Conservation (phyloP, 2,329 filamentous ascomycete genomes). For the Alternaria metachromatica region DNA sequence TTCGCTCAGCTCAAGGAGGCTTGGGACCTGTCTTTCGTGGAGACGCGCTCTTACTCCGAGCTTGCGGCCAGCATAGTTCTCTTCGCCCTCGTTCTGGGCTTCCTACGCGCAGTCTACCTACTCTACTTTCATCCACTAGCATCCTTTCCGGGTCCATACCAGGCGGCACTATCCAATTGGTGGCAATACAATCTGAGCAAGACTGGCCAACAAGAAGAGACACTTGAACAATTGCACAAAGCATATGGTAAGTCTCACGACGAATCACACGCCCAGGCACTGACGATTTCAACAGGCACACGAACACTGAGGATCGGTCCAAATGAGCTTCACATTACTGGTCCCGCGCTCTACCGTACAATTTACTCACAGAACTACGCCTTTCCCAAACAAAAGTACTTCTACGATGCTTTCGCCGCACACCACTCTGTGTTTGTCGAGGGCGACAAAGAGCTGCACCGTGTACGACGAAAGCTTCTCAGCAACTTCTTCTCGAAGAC, state of each 20-base stretch:
- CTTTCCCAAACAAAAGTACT: not conserved
- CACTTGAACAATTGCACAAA: not conserved
- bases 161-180: not conserved
- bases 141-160: not conserved
- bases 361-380: not conserved
- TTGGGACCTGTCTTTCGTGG: not conserved
- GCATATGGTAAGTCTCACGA: not conserved
- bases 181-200: not conserved
- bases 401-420: not conserved
- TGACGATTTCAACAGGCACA: not conserved
- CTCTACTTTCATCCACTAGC: not conserved
- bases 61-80: not conserved
- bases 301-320: not conserved
- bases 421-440: not conserved
- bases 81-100: not conserved
- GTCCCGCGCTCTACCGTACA: not conserved
- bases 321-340: not conserved
- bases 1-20: not conserved
- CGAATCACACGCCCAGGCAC: not conserved
- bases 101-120: not conserved
- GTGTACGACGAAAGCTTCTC: not conserved
- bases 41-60: not conserved
- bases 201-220: not conserved
- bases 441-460: not conserved
- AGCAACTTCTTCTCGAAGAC: constrained; percentile 1